Conservation (phyloP, 176 grass and related monocot species). For the Raddia guianensis region DNA sequence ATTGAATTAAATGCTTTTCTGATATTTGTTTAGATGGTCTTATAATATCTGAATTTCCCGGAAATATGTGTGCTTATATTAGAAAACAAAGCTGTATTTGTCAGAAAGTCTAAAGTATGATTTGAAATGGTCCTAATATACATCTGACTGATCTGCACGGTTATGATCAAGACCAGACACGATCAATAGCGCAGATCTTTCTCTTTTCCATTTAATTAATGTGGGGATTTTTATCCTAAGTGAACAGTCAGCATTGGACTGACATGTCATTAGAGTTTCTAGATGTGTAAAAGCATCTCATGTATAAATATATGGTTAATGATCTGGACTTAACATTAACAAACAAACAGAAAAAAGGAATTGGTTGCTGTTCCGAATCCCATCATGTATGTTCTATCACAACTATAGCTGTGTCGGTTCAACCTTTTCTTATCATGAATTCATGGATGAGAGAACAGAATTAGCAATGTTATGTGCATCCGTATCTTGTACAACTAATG, state of each 20-base stretch:
- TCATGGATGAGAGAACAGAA: neutral
- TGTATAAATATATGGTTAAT: neutral
- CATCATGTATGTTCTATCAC: constrained; percentile 11
- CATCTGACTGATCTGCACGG: too few relatives aligned
- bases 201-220: too few relatives aligned
- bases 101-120: too few relatives aligned
- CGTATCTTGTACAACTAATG: neutral
- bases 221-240: too few relatives aligned
- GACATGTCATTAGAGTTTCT: constrained; percentile 1
- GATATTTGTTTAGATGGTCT: neutral
- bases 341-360: neutral
- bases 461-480: constrained; percentile 10
- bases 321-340: neutral
- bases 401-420: constrained; percentile 5
- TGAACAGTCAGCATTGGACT: constrained; percentile 16
- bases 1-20: neutral
- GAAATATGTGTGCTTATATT: too few relatives aligned
- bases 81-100: too few relatives aligned
- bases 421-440: constrained; percentile 15
- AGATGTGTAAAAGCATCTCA: neutral
- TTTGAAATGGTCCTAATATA: too few relatives aligned
- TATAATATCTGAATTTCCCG: neutral
- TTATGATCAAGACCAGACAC: too few relatives aligned
- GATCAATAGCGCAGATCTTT: too few relatives aligned
- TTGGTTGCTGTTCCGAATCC: neutral